Base-by-base conservation (phyloP, 805 yeast genomes). In the Starmerella apis region DNA sequence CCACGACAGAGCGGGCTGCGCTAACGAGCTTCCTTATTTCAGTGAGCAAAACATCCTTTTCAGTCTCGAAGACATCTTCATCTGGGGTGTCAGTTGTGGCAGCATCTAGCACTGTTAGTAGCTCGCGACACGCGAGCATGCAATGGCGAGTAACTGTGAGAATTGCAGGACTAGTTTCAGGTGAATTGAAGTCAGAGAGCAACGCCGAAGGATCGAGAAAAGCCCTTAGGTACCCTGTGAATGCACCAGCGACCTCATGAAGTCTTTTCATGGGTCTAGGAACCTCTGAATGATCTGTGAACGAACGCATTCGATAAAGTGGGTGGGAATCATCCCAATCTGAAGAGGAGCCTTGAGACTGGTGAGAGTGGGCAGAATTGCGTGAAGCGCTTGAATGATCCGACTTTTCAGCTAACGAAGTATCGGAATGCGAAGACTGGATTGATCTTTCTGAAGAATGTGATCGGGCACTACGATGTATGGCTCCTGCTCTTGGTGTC, bases 81-180 rank as follows among this genome's bases (percentile, higher is more conserved):
- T 49, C 51, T 16, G 63, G 53, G 1, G 67, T 64, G 20, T 50
- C 58, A 16, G 61, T 53, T 8, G 58, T 43, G 16, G 60, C 56
- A 5, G 62, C 55, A 46, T 68, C 71, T 4, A 68, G 65, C 7
- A 63, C 63, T 0, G 64, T 62, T 24, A 68, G 58, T 20, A 68
- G 60, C 54, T 69, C 71, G 20, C 71, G 63, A 39, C 69, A 65
- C 1, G 69, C 68, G 19, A 67, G 63, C 65, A 68, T 68, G 33
- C 68, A 61, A 48, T 64, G 67, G 11, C 71, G 59, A 4, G 71
- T 67, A 44, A 62, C 61, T 43, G 60, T 52, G 31, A 68, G 61
- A 24, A 68, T 63, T 1, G 60, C 58, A 18, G 64, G 57, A 4
- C 67, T 62, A 8, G 55, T 49, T n/a, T 36, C 31, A 1, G 53